Percentiles rank a stretch among this genome's conserved stretches.
Evolutionary conservation across 257 asterid genomes (phyloP).

Genomic region (Scutellaria minor): DNA sequence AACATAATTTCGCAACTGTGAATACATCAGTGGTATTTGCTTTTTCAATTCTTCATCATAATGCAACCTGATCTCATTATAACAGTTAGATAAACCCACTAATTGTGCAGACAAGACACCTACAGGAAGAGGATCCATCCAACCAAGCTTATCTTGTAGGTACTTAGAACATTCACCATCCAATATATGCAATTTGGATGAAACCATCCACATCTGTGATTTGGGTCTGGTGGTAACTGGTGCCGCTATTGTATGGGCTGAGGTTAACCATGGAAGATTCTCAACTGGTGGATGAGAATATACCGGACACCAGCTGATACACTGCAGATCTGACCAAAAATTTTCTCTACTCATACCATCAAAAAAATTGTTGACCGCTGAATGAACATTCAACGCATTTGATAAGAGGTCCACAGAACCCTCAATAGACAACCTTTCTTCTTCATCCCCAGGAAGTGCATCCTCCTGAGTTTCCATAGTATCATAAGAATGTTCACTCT

Average conservation of each 20-base stretch:
- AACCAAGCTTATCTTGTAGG: slow-evolving; percentile 77
- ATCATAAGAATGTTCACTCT: slow-evolving; percentile 44
- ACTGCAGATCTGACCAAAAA: slow-evolving; percentile 72
- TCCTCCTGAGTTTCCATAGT: slow-evolving; percentile 44
- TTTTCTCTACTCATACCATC: slow-evolving; percentile 62
- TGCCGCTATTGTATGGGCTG: slow-evolving; percentile 59
- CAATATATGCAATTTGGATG: slow-evolving; percentile 72
- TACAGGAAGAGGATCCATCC: slow-evolving; percentile 65
- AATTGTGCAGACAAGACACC: slow-evolving; percentile 68
- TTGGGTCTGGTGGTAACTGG: slow-evolving; percentile 72
- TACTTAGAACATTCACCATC: slow-evolving; percentile 77
- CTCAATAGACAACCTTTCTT: slow-evolving; percentile 38
- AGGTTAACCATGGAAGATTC: slow-evolving; percentile 80
- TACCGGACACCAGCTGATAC: slow-evolving; percentile 92
- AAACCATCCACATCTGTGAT: slow-evolving; percentile 92
- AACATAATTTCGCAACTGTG: slow-evolving; percentile 70
- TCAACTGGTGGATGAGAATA: slow-evolving; percentile 65
- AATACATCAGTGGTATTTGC: slow-evolving; percentile 72
- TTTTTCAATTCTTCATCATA: slow-evolving; percentile 62
- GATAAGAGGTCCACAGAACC: slow-evolving; percentile 48
- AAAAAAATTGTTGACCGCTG: slow-evolving; percentile 55
- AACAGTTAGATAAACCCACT: slow-evolving; percentile 68
- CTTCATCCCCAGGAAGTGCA: slow-evolving; percentile 48
- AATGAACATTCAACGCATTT: slow-evolving; percentile 46
- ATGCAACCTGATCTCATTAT: slow-evolving; percentile 51